Evolutionary conservation across 495 filamentous ascomycete genomes (phyloP), one percentile per base, ranked within the genome.

Genomic region (Hypoxylon intermedium): DNA sequence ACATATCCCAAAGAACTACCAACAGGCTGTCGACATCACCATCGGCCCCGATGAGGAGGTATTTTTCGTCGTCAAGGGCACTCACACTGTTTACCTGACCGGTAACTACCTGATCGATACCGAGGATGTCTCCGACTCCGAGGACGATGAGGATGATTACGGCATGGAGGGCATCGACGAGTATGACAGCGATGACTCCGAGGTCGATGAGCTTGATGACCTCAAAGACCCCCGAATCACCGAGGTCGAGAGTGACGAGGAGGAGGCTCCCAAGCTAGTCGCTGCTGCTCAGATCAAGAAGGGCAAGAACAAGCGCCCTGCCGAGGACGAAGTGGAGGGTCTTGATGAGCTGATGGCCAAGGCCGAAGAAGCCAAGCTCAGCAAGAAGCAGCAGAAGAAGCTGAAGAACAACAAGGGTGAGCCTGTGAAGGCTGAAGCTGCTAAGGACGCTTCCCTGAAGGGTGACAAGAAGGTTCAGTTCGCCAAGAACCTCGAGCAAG

Each of bases 331-430:
- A 65, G 74, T 75, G 12, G 84, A 84, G 59, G 83, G 88, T 26
- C 89, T 94, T 47, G 89, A 91, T 44, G 77, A 88, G 54, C 85
- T 95, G 78, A 87, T 88, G 55, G 91, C 95, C 75, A 76, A 79
- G 68, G 77, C 68, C 9, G 70, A 74, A 41, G 77, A 81, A 55
- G 76, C 83, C 58, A 88, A 88, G 68, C 82, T 95, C 47, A 93
- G 86, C 83, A 97, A 98, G 85, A 98, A 97, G 81, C 91, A 98
- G 74, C 86, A 87, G 67, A 98, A 99, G 86, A 99, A 97, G 83
- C 82, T 96, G 16, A 98, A 98, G 88, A 95, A 94, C 80, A 97
- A 96, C 80, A 88, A 93, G 70, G 93, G 93, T 41, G 87, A 96
- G 60, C 86, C 93, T 40, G 82, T 87, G 54, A 72, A 79, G 68